Conservation (phyloP, 345 rosid species). For the Rhizophora mangle region DNA sequence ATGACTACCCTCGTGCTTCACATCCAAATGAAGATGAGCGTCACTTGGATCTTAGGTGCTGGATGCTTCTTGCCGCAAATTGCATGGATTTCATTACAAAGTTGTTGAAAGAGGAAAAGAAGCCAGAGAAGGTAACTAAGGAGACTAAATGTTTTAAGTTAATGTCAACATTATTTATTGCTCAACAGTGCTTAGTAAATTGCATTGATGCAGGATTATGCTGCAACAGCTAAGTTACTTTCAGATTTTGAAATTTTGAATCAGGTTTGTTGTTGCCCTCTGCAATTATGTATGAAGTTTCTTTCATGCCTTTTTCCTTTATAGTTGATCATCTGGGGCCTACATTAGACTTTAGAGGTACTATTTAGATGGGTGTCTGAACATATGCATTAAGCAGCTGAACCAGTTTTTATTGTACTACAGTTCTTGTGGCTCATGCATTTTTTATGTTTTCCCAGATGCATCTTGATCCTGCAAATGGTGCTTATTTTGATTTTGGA, state of each 20-base stretch:
- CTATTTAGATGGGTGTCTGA: neutral
- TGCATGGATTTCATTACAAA: slow-evolving; percentile 68
- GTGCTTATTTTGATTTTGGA: slow-evolving; percentile 88
- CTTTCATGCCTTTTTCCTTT: neutral
- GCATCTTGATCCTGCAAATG: slow-evolving; percentile 72
- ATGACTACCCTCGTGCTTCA: slow-evolving; percentile 95
- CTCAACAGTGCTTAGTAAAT: slow-evolving; percentile 10
- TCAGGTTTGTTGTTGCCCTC: slow-evolving; percentile 45
- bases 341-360: neutral
- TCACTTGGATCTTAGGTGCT: slow-evolving; percentile 90
- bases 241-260: slow-evolving; percentile 74
- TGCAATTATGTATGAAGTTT: neutral
- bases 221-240: slow-evolving; percentile 54
- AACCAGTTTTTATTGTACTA: neutral
- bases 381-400: neutral
- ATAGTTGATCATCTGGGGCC: too few species aligned
- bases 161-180: slow-evolving; percentile 5
- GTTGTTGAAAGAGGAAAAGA: slow-evolving; percentile 40
- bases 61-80: slow-evolving; percentile 93
- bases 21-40: slow-evolving; percentile 87
- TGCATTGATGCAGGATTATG: slow-evolving; percentile 55
- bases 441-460: slow-evolving; percentile 44
- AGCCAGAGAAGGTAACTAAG: slow-evolving; percentile 42
- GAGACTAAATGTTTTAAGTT: neutral
- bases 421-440: neutral